A percentile compares a stretch with the other conserved stretches of the same genome.
Conservation (phyloP, 495 filamentous ascomycete genomes). For the Talaromyces liani region DNA sequence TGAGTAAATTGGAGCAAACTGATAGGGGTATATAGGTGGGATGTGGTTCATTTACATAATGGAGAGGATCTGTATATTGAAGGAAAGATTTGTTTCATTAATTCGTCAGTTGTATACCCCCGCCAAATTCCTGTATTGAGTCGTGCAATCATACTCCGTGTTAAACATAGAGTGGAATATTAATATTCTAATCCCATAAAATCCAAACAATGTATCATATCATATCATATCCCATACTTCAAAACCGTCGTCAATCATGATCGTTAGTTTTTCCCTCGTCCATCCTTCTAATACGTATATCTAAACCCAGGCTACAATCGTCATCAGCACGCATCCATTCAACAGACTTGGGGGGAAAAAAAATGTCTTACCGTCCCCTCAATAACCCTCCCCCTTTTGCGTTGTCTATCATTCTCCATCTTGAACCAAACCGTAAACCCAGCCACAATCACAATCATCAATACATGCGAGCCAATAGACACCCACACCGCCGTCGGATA, state of each 20-base stretch:
- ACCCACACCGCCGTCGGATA: conserved; percentile 69
- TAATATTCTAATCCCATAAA: neutral
- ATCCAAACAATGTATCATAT: neutral
- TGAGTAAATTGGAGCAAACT: conserved; percentile 56
- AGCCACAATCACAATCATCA: conserved; percentile 56
- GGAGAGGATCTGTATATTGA: neutral
- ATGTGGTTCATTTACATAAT: no score
- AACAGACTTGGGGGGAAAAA: neutral
- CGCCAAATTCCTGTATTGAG: neutral
- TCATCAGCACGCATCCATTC: neutral
- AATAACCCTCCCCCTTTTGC: conserved; percentile 36
- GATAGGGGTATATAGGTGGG: conserved; percentile 21
- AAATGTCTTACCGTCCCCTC: conserved; percentile 41
- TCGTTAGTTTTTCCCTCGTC: neutral
- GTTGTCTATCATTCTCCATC: conserved; percentile 47
- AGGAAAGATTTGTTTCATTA: neutral
- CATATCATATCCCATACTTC: neutral
- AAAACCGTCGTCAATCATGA: neutral
- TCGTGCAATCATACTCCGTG: neutral
- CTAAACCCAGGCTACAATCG: conserved; percentile 31
- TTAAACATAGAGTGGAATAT: neutral
- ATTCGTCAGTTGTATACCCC: conserved; percentile 5
- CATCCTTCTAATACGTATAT: conserved; percentile 38
- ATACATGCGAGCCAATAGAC: conserved; percentile 60
- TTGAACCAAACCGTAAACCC: conserved; percentile 57